Conservation (phyloP, 257 asterid species). For the Solanum dulcamara region DNA sequence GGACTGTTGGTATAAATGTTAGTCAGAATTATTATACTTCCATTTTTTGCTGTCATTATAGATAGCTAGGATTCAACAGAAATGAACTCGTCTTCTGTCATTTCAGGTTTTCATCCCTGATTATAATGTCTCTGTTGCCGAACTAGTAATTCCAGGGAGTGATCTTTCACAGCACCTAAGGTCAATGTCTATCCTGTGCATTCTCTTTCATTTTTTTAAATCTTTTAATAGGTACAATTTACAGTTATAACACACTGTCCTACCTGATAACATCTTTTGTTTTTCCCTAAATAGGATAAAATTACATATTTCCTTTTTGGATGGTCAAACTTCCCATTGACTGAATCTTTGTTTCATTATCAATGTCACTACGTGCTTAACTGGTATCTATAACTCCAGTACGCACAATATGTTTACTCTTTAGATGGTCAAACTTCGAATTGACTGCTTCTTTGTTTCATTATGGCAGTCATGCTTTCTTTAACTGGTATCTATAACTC, state of each 20-base stretch:
- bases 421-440: neutral
- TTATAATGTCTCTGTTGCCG: constrained; percentile 44
- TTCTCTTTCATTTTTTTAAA: neutral
- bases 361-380: neutral
- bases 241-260: neutral
- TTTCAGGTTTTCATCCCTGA: constrained; percentile 41
- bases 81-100: neutral
- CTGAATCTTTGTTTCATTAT: neutral
- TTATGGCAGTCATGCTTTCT: neutral
- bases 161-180: constrained; percentile 50
- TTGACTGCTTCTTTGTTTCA: neutral
- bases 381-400: neutral
- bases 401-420: neutral
- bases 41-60: neutral
- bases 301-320: neutral
- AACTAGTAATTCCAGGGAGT: constrained; percentile 40
- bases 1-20: neutral
- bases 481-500: neutral
- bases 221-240: neutral
- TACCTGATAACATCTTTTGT: neutral
- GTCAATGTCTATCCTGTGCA: constrained; percentile 1
- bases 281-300: neutral
- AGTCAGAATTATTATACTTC: neutral
- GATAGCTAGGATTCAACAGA: neutral
- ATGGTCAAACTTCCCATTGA: neutral